Base-by-base conservation (phyloP, 2,329 filamentous ascomycete genomes). In the Blastomyces gilchristii region DNA sequence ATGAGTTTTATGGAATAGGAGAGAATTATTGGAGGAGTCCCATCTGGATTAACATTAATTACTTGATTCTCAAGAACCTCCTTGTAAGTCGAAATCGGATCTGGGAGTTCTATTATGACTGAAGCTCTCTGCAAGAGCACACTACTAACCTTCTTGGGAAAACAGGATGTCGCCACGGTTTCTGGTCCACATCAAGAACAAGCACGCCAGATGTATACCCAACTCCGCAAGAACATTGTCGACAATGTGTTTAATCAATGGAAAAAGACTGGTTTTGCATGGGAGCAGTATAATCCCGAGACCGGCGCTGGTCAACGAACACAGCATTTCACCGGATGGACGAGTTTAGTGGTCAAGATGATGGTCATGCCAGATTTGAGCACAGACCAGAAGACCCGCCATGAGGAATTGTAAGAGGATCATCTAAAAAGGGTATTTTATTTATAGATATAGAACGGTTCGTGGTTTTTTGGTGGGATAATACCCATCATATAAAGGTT, bases 311-410 rank as follows among this genome's bases (percentile, higher is more conserved):
- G 94, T n/a, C 93, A 97, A 80, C 83, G 94, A 52, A 97, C 92
- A 5, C 91, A 97, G 80, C 93, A 97, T 76, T 99, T 99, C 74
- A 97, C 94, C 0, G 94, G 94, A 60, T 99, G 94, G 94, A 99
- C 94, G n/a, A 96, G 91, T 74, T 80, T 97, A 76, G 90, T 97
- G 58, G 92, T 97, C 56, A 97, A 96, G 81, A 90, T 99, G 68
- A 96, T 97, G 91, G 85, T 86, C 57, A 93, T 99, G 90, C 89
- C 91, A 7, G 88, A 95, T 69, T 71, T 90, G 52, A 68, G 69
- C 49, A 66, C 68, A 34, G 60, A 61, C 45, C 67, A 67, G 60
- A 69, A 69, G 52, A 69, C 63, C 12, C 71, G 70, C 14, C 79
- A 81, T 67, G 80, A 83, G 69, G 81, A 83, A 72, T 69, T 83